These are phyloP conservation scores for Trichophyton verrucosum DNA, from an alignment of 2,329 filamentous ascomycete species.

Conservation along the genomic window DNA sequence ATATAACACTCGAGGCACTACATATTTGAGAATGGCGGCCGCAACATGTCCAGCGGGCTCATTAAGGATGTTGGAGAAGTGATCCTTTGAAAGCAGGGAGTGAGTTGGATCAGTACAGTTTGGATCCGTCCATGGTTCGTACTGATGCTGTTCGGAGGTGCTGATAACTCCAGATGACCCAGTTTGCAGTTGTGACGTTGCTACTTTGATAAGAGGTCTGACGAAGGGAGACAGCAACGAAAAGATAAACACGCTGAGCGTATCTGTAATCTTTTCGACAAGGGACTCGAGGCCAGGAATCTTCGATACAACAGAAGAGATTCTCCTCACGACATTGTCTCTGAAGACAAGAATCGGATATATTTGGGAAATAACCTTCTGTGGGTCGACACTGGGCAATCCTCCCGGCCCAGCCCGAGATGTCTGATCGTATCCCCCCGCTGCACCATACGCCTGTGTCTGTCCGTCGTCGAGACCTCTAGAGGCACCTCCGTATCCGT, in stretches of 20 bases:
- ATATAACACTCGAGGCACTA: slow-evolving; percentile 75
- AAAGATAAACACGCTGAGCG: slow-evolving; percentile 79
- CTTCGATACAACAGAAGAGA: slow-evolving; percentile 76
- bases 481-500: slow-evolving; percentile 13
- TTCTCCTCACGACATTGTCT: slow-evolving; percentile 81
- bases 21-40: slow-evolving; percentile 67
- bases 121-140: slow-evolving; percentile 68
- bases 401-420: not conserved
- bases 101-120: slow-evolving; percentile 67
- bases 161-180: slow-evolving; percentile 62
- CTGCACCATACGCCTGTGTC: slow-evolving; percentile 7
- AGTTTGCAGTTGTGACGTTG: slow-evolving; percentile 71
- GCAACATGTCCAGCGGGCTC: slow-evolving; percentile 64
- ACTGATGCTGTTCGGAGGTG: slow-evolving; percentile 60
- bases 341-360: slow-evolving; percentile 91
- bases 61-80: slow-evolving; percentile 70
- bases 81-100: slow-evolving; percentile 72
- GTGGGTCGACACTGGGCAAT: slow-evolving; percentile 60
- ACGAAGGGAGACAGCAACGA: slow-evolving; percentile 85
- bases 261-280: slow-evolving; percentile 91
- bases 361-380: slow-evolving; percentile 66
- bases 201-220: slow-evolving; percentile 76
- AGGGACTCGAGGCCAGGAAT: slow-evolving; percentile 79
- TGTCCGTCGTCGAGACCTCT: slow-evolving; percentile 15
- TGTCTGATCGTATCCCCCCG: not conserved